A percentile compares a stretch with the other conserved stretches of the same genome.
These are phyloP conservation scores for Scheffersomyces lignosus DNA, from an alignment of 805 yeast genomes.

Conservation along the genomic window DNA sequence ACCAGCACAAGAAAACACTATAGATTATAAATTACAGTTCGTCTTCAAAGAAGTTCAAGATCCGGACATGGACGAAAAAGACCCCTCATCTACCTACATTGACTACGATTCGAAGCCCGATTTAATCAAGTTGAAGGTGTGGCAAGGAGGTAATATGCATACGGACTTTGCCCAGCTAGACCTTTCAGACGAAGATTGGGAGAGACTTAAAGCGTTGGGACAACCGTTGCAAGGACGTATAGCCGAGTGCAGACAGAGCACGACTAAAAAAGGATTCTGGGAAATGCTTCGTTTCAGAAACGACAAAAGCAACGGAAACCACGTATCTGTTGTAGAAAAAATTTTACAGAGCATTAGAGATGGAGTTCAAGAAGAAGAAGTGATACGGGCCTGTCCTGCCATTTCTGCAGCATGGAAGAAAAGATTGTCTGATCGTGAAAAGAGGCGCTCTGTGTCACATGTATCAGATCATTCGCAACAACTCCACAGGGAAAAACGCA, in stretches of 20 bases:
- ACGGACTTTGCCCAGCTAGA: conserved; percentile 65
- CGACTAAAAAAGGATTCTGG: conserved; percentile 65
- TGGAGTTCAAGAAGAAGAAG: conserved; percentile 78
- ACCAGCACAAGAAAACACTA: conserved; percentile 92
- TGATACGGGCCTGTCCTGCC: conserved; percentile 54
- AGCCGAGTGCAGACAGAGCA: conserved; percentile 76
- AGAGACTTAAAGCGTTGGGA: conserved; percentile 58
- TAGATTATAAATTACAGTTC: conserved; percentile 77
- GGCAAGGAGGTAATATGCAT: conserved; percentile 70
- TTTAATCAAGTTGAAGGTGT: conserved; percentile 59
- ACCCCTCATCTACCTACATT: conserved; percentile 67
- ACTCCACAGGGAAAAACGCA: conserved; percentile 1
- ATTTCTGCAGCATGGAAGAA: conserved; percentile 64
- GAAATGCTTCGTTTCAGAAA: conserved; percentile 85
- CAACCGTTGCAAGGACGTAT: conserved; percentile 90
- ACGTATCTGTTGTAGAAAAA: conserved; percentile 74
- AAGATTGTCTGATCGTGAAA: conserved; percentile 45
- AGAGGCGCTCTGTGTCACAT: conserved; percentile 17
- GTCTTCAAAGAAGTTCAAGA: conserved; percentile 61
- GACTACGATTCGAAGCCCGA: conserved; percentile 82
- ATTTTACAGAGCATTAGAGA: conserved; percentile 84
- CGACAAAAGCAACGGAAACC: conserved; percentile 89
- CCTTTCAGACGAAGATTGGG: conserved; percentile 78
- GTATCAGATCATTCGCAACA: conserved; percentile 1
- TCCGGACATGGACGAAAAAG: conserved; percentile 62